Evolutionary conservation across 208 protist species (phyloP).

Genomic region (Naegleria lovaniensis): DNA sequence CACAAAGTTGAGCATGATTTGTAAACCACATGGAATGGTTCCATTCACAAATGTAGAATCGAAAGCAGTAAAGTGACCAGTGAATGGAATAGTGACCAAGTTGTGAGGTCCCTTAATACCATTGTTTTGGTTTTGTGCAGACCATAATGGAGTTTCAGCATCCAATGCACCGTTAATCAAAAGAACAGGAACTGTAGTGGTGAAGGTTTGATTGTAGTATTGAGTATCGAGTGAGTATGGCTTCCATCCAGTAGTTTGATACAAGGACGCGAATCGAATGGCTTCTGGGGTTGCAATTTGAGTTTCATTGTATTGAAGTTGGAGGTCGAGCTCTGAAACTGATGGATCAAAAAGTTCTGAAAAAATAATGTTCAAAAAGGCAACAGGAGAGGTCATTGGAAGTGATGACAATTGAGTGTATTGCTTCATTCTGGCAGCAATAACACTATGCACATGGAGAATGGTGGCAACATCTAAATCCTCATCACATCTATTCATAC

Average conservation of each 20-base stretch:
- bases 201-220: background rate
- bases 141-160: slow-evolving; percentile 4
- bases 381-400: background rate
- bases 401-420: background rate
- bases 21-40: slow-evolving; percentile 6
- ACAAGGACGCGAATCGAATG: background rate
- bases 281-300: background rate
- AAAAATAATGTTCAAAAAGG: background rate
- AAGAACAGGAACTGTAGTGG: background rate
- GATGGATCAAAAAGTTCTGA: background rate
- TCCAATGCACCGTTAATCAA: background rate
- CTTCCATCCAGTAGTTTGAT: background rate
- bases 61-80: background rate
- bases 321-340: background rate
- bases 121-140: background rate
- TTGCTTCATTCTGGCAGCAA: background rate
- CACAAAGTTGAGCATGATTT: background rate
- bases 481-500: slow-evolving; percentile 1
- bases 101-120: background rate
- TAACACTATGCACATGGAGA: background rate
- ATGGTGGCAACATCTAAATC: background rate
- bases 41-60: background rate
- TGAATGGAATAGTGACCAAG: background rate
- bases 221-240: background rate
- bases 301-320: background rate